Evolutionary conservation across 768 basidiomycete genomes (phyloP).

Genomic region (Zangia roseola): DNA sequence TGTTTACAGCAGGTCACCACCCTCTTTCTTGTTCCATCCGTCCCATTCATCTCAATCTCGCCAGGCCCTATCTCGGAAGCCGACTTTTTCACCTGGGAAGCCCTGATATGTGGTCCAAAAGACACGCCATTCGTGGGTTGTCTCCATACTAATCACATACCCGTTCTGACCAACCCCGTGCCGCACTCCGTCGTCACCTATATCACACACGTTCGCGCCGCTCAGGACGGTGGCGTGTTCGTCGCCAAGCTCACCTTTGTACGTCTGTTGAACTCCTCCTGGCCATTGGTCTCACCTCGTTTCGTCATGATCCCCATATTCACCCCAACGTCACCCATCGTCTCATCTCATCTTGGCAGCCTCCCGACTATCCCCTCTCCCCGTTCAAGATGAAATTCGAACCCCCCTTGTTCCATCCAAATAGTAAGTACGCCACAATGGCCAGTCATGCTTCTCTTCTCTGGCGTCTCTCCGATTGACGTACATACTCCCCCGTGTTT

Average conservation of each 20-base stretch:
- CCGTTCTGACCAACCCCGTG: too few relatives aligned
- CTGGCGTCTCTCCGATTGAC: neutral
- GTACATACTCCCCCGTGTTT: neutral
- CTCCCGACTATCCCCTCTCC: slow-evolving; percentile 91
- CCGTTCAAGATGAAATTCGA: slow-evolving; percentile 99
- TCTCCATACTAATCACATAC: neutral
- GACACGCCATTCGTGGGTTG: slow-evolving; percentile 87
- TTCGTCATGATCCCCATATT: too few relatives aligned
- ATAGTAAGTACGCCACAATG: slow-evolving; percentile 59
- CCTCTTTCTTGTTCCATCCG: neutral
- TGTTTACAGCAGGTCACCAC: slow-evolving; percentile 89
- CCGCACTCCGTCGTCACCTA: too few relatives aligned
- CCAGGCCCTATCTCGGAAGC: slow-evolving; percentile 86
- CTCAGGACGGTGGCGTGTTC: slow-evolving; percentile 92
- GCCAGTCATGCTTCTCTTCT: neutral
- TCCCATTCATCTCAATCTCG: neutral
- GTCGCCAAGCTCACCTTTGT: slow-evolving; percentile 91
- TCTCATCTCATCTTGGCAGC: slow-evolving; percentile 42
- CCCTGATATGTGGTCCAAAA: slow-evolving; percentile 89
- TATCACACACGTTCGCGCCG: neutral
- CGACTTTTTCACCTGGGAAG: slow-evolving; percentile 97
- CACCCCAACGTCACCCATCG: too few relatives aligned
- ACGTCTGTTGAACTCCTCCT: too few relatives aligned
- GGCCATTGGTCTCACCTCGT: too few relatives aligned
- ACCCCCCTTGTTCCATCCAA: slow-evolving; percentile 95